These are phyloP conservation scores for Rhizoclosmatium globosum DNA, from an alignment of 192 early-diverging fungal genomes.

Conservation along the genomic window DNA sequence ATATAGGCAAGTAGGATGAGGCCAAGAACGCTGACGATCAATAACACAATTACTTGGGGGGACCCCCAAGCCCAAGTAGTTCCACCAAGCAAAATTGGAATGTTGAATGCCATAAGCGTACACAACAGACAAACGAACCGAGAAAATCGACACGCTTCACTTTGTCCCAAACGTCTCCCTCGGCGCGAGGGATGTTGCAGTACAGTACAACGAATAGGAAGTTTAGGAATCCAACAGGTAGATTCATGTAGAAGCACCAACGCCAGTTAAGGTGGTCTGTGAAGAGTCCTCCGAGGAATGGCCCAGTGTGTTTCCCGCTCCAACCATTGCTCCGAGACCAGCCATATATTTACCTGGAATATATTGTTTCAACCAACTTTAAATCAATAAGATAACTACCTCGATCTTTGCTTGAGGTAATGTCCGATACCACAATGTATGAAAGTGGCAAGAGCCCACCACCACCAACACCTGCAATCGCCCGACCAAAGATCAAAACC, in stretches of 20 bases:
- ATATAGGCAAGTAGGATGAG: no score
- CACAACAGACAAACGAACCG: conserved; percentile 62
- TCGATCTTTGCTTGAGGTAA: conserved; percentile 59
- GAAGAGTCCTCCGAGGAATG: conserved; percentile 86
- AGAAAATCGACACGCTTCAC: conserved; percentile 73
- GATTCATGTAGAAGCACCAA: conserved; percentile 66
- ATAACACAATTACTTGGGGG: conserved; percentile 64
- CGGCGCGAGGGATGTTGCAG: conserved; percentile 64
- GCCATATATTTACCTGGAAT: not conserved
- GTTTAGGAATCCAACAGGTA: conserved; percentile 83
- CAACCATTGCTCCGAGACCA: conserved; percentile 81
- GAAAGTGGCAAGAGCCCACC: not conserved
- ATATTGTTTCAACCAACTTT: not conserved
- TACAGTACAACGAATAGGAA: conserved; percentile 41
- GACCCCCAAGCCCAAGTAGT: conserved; percentile 68
- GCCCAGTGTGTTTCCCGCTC: conserved; percentile 78
- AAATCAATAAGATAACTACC: conserved; percentile 41
- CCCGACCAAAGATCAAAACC: conserved; percentile 74
- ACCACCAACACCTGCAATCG: conserved; percentile 78
- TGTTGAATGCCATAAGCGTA: conserved; percentile 61
- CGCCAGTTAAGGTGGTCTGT: conserved; percentile 63
- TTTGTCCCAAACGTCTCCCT: conserved; percentile 63
- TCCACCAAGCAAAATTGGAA: conserved; percentile 79
- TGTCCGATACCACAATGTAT: conserved; percentile 17
- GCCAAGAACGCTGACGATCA: conserved; percentile 53